phyloP scores from a whole-genome alignment of 192 early-diverging fungal species.

The Umbelopsis ramanniana region DNA sequence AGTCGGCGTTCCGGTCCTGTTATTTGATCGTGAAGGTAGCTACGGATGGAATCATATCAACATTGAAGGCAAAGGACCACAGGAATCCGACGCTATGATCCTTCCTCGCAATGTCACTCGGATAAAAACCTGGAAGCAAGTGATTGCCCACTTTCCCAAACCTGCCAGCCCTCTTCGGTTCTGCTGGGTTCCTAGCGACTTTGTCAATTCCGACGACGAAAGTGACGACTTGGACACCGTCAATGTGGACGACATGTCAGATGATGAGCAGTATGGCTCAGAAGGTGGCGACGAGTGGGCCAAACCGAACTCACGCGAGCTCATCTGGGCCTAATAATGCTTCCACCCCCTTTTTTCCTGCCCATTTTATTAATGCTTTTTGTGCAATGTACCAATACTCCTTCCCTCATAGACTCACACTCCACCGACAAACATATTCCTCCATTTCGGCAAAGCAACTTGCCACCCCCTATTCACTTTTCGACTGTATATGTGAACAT shows the following conservation, averaged over 20 bases:
- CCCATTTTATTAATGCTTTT: background rate
- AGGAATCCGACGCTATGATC: conserved; percentile 33
- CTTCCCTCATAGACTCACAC: background rate
- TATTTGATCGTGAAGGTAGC: conserved; percentile 59
- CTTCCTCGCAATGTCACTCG: conserved; percentile 53
- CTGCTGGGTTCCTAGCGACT: conserved; percentile 25
- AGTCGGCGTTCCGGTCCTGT: conserved; percentile 53
- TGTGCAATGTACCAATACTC: conserved; percentile 1
- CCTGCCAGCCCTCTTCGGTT: conserved; percentile 50
- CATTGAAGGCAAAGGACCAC: conserved; percentile 17
- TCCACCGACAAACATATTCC: background rate
- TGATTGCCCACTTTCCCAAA: conserved; percentile 50
- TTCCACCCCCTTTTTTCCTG: background rate
- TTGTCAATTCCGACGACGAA: conserved; percentile 21
- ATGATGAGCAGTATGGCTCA: background rate
- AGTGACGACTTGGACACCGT: conserved; percentile 13
- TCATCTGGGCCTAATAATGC: background rate
- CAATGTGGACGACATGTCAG: conserved; percentile 19
- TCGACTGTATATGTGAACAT: conserved; percentile 21
- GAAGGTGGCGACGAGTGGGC: background rate
- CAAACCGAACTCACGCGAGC: background rate
- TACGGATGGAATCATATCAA: conserved; percentile 53
- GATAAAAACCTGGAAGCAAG: conserved; percentile 57
- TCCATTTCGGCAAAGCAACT: background rate
- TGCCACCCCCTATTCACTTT: background rate